Evolutionary conservation across 352 stramenopile genomes (phyloP), one percentile per base, ranked within the genome.

Genomic region (Elongisporangium senticosum): DNA sequence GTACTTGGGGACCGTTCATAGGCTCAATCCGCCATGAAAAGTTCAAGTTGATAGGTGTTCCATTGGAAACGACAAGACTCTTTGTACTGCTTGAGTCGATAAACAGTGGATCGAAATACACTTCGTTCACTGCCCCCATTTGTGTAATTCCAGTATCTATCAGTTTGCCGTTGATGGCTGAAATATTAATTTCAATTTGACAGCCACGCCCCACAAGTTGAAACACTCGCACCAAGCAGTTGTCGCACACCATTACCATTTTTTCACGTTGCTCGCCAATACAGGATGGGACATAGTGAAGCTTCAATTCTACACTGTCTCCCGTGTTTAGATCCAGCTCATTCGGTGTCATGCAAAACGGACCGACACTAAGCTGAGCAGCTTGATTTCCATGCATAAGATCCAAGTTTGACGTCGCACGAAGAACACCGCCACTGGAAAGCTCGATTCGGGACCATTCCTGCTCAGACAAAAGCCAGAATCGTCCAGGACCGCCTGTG

Each of bases 191-290:
- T 22, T 91, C 74, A 3, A 94, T 75, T 56, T 91, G 75, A 55
- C 77, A 91, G 1, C 82, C 75, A 7, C 79, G 75, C 10, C 84
- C 84, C 6, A 78, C 67, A 13, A 94, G 55, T 51, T 90, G 74
- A 47, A 92, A 92, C 0, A 83, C 62, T 4, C 76, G 80, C 39
- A 92, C 82, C 26, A 94, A 71, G 53, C 82, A 90, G 58, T 94
- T 94, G 71, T 94, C 80, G 55, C 82, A 94, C 21, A 94, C 80
- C 68, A 94, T 75, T 20, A 90, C 73, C 51, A 94, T 86, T 33
- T 81, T 77, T 28, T 79, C 71, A 14, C 75, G 69, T 51, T 83
- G 64, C 26, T 89, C 77, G 15, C 82, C 80, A 24, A 89, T 63
- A n/a, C 65, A 66, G 0, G 63, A 82, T 4, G 84, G 80, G 7